Conservation (phyloP, 2,329 filamentous ascomycete genomes). For the Sphaerulina populicola region DNA sequence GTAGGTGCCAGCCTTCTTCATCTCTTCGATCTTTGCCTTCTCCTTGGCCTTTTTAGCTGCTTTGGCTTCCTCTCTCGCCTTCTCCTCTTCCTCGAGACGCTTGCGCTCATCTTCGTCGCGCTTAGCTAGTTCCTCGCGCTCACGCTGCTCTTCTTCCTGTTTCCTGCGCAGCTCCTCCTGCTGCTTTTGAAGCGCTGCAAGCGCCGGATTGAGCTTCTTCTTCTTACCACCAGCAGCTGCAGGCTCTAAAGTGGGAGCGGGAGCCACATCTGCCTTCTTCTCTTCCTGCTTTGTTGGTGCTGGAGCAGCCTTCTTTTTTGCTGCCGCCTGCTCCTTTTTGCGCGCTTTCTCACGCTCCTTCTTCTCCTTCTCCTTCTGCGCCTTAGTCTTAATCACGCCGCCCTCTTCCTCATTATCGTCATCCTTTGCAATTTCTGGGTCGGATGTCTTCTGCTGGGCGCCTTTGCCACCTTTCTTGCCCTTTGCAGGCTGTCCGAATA, state of each 20-base stretch:
- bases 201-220: constrained; percentile 76
- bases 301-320: constrained; percentile 65
- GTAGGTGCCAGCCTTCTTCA: constrained; percentile 81
- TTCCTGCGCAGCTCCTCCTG: constrained; percentile 66
- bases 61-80: constrained; percentile 63
- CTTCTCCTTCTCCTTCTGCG: constrained; percentile 95
- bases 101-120: constrained; percentile 58
- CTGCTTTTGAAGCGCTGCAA: constrained; percentile 68
- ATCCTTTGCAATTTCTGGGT: constrained; percentile 38
- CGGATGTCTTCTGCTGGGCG: constrained; percentile 39
- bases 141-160: constrained; percentile 53
- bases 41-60: constrained; percentile 76
- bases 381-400: constrained; percentile 93
- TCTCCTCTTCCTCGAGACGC: constrained; percentile 61
- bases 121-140: constrained; percentile 57
- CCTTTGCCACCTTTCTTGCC: constrained; percentile 52
- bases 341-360: constrained; percentile 97
- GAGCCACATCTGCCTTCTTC: constrained; percentile 40
- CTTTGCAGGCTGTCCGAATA: constrained; percentile 68
- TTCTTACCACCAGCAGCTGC: constrained; percentile 56
- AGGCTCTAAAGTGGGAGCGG: constrained; percentile 40
- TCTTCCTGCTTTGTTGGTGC: constrained; percentile 29
- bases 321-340: constrained; percentile 90
- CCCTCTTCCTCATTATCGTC: constrained; percentile 51
- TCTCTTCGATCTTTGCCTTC: constrained; percentile 75